phyloP scores from a whole-genome alignment of 1,139 yeast species.

The Candida mesenterica region DNA sequence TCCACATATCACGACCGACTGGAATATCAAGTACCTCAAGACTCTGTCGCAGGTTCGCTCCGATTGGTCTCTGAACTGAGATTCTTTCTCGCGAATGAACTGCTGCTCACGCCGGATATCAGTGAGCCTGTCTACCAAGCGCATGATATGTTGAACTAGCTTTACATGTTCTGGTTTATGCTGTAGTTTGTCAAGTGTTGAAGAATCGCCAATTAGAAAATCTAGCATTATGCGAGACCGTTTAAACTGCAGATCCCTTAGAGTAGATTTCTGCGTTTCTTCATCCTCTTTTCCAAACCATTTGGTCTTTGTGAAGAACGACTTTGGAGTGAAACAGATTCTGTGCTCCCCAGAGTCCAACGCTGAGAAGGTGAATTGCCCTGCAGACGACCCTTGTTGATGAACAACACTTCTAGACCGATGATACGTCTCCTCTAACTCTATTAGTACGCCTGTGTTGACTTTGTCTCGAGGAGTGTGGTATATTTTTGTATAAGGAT shows the following conservation, averaged over 20 bases:
- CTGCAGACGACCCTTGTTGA: conserved; percentile 57
- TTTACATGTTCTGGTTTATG: background rate
- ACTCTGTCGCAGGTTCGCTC: conserved; percentile 67
- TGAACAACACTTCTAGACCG: conserved; percentile 49
- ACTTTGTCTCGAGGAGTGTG: conserved; percentile 36
- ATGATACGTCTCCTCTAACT: conserved; percentile 44
- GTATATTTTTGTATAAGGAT: conserved; percentile 42
- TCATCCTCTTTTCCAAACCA: conserved; percentile 17
- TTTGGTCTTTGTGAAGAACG: conserved; percentile 26
- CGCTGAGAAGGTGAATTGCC: conserved; percentile 58
- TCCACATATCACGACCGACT: conserved; percentile 49
- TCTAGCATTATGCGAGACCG: conserved; percentile 50
- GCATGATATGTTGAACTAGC: background rate
- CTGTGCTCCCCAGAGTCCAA: conserved; percentile 69
- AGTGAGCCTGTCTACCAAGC: conserved; percentile 39
- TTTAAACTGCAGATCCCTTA: conserved; percentile 50
- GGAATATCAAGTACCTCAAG: conserved; percentile 64
- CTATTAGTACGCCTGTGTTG: conserved; percentile 41
- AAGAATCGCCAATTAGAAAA: conserved; percentile 50
- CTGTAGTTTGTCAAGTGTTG: background rate
- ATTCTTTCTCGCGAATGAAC: conserved; percentile 69
- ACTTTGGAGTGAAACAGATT: conserved; percentile 65
- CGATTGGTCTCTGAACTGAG: conserved; percentile 61
- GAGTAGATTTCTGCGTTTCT: background rate
- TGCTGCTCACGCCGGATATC: conserved; percentile 64